Evolutionary conservation across 495 filamentous ascomycete species (phyloP).

Genomic region (Podospora pseudopauciseta): DNA sequence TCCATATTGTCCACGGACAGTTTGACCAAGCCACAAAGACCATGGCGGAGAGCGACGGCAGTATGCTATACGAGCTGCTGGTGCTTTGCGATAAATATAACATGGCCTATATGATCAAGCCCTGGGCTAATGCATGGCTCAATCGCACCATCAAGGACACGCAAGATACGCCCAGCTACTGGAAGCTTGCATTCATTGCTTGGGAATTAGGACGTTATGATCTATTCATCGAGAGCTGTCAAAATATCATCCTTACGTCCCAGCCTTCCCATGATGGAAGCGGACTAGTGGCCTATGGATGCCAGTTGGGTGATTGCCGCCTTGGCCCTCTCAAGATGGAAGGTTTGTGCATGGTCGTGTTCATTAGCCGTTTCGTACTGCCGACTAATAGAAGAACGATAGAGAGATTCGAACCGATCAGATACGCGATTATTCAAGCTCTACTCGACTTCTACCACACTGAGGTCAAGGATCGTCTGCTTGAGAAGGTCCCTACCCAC

Average conservation of each 20-base stretch:
- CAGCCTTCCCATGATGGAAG: neutral
- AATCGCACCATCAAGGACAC: neutral
- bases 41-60: neutral
- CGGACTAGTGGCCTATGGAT: neutral
- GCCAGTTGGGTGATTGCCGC: neutral
- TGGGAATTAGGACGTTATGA: neutral
- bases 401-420: neutral
- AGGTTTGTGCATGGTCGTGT: neutral
- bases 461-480: neutral
- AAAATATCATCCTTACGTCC: neutral
- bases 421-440: neutral
- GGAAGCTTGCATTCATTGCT: neutral
- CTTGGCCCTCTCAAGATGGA: neutral
- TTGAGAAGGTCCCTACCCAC: neutral
- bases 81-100: conserved; percentile 1
- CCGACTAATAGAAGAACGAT: neutral
- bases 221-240: neutral
- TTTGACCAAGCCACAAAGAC: neutral
- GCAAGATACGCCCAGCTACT: neutral
- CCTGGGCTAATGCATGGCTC: neutral
- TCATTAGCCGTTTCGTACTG: neutral
- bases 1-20: neutral
- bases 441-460: neutral
- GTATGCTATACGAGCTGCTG: neutral
- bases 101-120: neutral